Evolutionary conservation across 2,329 filamentous ascomycete genomes (phyloP).

Genomic region (Curvularia spicifera): DNA sequence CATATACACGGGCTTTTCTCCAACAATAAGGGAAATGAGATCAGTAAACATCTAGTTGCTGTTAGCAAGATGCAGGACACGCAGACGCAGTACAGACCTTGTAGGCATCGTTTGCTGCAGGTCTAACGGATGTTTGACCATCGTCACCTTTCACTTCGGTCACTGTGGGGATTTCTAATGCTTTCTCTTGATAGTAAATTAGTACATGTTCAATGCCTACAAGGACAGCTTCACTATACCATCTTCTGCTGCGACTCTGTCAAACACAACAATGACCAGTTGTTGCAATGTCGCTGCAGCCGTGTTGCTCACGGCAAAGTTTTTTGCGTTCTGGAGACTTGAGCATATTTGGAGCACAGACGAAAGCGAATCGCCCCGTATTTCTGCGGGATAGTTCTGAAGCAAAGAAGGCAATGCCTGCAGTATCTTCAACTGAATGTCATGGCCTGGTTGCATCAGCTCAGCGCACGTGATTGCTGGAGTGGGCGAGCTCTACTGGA

Average conservation of each 20-base stretch:
- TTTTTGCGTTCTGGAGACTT: constrained; percentile 87
- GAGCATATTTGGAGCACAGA: constrained; percentile 90
- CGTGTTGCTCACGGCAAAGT: constrained; percentile 91
- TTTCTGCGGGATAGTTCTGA: constrained; percentile 84
- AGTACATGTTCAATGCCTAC: constrained; percentile 12
- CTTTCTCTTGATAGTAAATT: constrained; percentile 34
- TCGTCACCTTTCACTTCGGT: constrained; percentile 72
- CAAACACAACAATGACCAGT: constrained; percentile 88
- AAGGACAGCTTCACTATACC: constrained; percentile 54
- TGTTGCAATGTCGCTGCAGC: constrained; percentile 96
- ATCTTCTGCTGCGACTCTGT: constrained; percentile 85
- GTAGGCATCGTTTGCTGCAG: constrained; percentile 85
- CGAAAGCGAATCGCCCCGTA: constrained; percentile 81
- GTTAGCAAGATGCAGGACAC: constrained; percentile 8
- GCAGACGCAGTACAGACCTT: constrained; percentile 56
- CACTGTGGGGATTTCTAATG: constrained; percentile 62
- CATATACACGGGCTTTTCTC: constrained; percentile 81
- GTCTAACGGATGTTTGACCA: constrained; percentile 69
- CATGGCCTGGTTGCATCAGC: constrained; percentile 62
- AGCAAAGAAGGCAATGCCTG: constrained; percentile 88
- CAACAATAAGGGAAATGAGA: constrained; percentile 84
- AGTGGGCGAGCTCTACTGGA: constrained; percentile 61
- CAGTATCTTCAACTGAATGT: constrained; percentile 94
- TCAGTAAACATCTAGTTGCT: constrained; percentile 78
- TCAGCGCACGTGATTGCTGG: not conserved